Conservation (phyloP, 1,284 basidiomycete genomes). For the Mycena sp. region DNA sequence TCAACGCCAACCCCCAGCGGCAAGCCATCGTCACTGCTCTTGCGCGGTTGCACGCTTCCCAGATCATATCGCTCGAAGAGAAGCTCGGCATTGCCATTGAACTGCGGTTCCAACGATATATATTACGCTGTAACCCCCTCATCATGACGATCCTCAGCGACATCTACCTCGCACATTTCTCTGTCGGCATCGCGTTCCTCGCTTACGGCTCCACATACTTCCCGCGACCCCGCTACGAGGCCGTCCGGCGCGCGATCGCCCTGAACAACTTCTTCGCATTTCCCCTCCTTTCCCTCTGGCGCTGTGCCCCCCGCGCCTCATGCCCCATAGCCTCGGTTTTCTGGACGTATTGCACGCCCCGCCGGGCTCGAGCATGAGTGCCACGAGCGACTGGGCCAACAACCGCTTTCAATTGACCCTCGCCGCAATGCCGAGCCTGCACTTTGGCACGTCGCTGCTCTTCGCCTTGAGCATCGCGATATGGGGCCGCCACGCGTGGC, state of each 20-base stretch:
- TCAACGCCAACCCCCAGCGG: conserved; percentile 1
- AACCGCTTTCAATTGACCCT: neutral
- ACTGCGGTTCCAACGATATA: conserved; percentile 11
- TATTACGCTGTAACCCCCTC: neutral
- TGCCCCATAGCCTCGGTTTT: conserved; percentile 6
- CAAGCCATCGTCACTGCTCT: neutral
- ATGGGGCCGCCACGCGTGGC: conserved; percentile 11
- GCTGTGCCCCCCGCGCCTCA: conserved; percentile 6
- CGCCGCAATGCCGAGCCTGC: conserved; percentile 9
- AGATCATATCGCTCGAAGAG: conserved; percentile 8
- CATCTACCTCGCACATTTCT: conserved; percentile 1
- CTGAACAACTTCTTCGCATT: conserved; percentile 5
- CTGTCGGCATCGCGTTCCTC: conserved; percentile 9
- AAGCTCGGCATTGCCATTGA: conserved; percentile 6
- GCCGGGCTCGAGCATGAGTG: neutral
- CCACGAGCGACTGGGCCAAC: neutral
- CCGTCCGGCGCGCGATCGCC: conserved; percentile 6
- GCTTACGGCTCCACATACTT: conserved; percentile 13
- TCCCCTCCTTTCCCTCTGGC: neutral
- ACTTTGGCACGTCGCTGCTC: conserved; percentile 2
- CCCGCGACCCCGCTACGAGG: conserved; percentile 2
- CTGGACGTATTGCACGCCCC: conserved; percentile 15
- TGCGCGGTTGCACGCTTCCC: conserved; percentile 1
- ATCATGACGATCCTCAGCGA: neutral
- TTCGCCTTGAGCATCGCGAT: neutral